Conservation (phyloP, 2,329 filamentous ascomycete species). For the Calonectria leucothoes region DNA sequence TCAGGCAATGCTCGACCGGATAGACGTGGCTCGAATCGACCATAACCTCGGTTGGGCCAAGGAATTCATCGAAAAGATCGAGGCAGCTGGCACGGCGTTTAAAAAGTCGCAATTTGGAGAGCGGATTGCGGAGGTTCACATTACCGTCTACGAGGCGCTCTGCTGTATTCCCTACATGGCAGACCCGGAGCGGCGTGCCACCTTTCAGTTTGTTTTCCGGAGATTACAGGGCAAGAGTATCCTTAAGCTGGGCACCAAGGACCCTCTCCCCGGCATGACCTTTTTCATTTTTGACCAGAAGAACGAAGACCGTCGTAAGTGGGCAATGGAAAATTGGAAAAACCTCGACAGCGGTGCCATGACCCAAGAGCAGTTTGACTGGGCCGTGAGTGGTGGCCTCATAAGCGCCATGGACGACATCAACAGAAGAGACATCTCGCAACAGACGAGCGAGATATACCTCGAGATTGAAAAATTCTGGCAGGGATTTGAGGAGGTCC, state of each 20-base stretch:
- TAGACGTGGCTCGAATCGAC: conserved; percentile 72
- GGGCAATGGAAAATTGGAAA: conserved; percentile 54
- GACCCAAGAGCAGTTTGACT: conserved; percentile 83
- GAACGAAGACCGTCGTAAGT: conserved; percentile 66
- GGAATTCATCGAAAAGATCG: conserved; percentile 64
- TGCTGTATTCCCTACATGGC: conserved; percentile 84
- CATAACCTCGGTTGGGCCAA: conserved; percentile 68
- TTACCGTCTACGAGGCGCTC: conserved; percentile 88
- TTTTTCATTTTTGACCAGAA: conserved; percentile 78
- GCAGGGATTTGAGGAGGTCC: conserved; percentile 79
- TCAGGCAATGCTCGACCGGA: conserved; percentile 65
- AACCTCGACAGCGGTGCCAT: conserved; percentile 69
- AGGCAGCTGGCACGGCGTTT: conserved; percentile 59
- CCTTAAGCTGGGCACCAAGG: conserved; percentile 78
- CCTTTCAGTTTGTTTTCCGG: conserved; percentile 87
- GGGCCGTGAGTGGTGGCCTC: conserved; percentile 83
- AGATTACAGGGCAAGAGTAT: conserved; percentile 78
- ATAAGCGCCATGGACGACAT: conserved; percentile 73
- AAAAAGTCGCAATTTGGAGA: conserved; percentile 59
- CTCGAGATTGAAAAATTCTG: conserved; percentile 78
- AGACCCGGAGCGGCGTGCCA: conserved; percentile 59
- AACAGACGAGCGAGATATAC: conserved; percentile 49
- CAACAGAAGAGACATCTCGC: conserved; percentile 57
- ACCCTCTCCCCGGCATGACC: conserved; percentile 84
- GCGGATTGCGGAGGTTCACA: conserved; percentile 69